phyloP scores from a whole-genome alignment of 805 yeast species.

The Kuraishia cidri region DNA sequence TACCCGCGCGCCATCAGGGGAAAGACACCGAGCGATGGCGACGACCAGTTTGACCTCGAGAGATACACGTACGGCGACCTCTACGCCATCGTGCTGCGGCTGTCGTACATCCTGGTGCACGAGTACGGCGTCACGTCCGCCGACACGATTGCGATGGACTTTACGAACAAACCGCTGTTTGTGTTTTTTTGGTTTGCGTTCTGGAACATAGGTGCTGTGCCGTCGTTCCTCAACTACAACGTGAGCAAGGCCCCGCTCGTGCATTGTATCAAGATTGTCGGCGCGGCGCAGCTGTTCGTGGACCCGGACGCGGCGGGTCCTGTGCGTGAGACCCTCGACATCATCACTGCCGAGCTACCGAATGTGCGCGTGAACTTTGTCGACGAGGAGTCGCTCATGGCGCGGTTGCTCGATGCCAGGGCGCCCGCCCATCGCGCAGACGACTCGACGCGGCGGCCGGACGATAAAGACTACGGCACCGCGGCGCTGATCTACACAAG shows the following conservation, averaged over 20 bases:
- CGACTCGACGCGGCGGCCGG: conserved; percentile 48
- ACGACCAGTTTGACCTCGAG: conserved; percentile 53
- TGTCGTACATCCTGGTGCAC: conserved; percentile 54
- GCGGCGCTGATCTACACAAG: conserved; percentile 79
- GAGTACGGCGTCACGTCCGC: conserved; percentile 58
- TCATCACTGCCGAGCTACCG: conserved; percentile 26
- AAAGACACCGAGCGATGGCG: conserved; percentile 32
- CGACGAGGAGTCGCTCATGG: conserved; percentile 20
- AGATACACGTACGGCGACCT: conserved; percentile 60
- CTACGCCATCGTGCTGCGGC: conserved; percentile 53
- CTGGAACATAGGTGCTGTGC: conserved; percentile 88
- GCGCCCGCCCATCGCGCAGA: conserved; percentile 45
- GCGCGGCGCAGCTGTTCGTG: conserved; percentile 54
- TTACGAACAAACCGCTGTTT: conserved; percentile 78
- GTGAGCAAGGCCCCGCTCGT: conserved; percentile 62
- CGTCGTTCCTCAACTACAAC: conserved; percentile 83
- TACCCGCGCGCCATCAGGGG: conserved; percentile 40
- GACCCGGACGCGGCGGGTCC: conserved; percentile 60
- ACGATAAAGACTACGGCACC: conserved; percentile 49
- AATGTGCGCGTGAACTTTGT: conserved; percentile 9
- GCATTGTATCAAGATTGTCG: conserved; percentile 72
- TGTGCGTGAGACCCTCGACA: conserved; percentile 32
- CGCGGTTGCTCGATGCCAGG: conserved; percentile 26
- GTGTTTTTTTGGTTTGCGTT: conserved; percentile 74
- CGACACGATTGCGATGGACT: conserved; percentile 66